Evolutionary conservation across 768 basidiomycete species (phyloP).

Genomic region (Leccinum aurantiacum): DNA sequence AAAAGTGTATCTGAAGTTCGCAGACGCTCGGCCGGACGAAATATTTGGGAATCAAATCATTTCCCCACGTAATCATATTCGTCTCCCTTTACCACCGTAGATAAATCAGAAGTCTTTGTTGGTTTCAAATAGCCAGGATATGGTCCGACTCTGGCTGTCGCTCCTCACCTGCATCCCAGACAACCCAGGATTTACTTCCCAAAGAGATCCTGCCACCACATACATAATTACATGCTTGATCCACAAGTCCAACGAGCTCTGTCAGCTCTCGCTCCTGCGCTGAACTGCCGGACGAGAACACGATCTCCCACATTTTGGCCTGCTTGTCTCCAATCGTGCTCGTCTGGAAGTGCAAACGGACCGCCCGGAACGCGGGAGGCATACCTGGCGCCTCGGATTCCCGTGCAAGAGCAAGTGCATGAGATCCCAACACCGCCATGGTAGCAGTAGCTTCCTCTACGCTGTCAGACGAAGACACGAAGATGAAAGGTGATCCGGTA

Average conservation of each 20-base stretch:
- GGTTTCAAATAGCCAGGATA: not conserved
- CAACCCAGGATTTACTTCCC: constrained; percentile 18
- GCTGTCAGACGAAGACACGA: constrained; percentile 19
- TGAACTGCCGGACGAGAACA: constrained; percentile 17
- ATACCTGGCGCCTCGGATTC: constrained; percentile 4
- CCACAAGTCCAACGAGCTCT: constrained; percentile 11
- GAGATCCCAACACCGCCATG: constrained; percentile 26
- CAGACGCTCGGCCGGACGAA: too few species aligned
- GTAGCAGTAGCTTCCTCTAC: constrained; percentile 16
- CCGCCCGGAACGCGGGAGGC: constrained; percentile 13
- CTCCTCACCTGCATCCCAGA: constrained; percentile 21
- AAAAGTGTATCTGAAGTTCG: too few species aligned
- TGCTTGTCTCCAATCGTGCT: not conserved
- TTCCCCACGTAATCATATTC: too few species aligned
- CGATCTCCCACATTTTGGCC: constrained; percentile 3
- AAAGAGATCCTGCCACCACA: constrained; percentile 5
- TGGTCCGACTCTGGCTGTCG: not conserved
- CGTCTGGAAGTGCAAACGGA: constrained; percentile 15
- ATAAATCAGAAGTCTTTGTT: not conserved
- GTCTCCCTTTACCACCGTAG: too few species aligned
- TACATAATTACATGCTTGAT: not conserved
- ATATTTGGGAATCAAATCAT: too few species aligned
- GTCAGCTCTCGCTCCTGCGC: constrained; percentile 16
- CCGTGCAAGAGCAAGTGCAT: constrained; percentile 24
- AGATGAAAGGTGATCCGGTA: constrained; percentile 16